Conservation (phyloP, 768 basidiomycete genomes). For the Tricholoma furcatifolium region DNA sequence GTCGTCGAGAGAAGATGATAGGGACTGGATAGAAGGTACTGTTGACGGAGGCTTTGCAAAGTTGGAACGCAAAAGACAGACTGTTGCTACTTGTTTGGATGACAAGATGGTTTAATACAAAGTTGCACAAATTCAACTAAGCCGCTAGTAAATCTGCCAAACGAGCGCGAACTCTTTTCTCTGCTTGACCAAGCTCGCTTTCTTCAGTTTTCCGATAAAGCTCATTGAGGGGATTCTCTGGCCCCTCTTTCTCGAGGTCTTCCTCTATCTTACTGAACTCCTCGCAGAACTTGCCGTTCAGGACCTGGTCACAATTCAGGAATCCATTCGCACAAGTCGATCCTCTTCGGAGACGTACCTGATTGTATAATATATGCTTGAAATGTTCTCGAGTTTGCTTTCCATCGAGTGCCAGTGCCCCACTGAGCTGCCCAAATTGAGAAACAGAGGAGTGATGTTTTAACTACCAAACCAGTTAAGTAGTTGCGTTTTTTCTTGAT, state of each 20-base stretch:
- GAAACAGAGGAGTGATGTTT: constrained; percentile 63
- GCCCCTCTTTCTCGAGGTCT: constrained; percentile 55
- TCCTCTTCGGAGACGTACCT: constrained; percentile 29
- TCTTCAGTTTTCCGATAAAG: constrained; percentile 51
- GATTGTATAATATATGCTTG: constrained; percentile 56
- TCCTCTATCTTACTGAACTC: constrained; percentile 56
- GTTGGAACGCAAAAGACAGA: constrained; percentile 10
- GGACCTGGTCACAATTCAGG: constrained; percentile 32
- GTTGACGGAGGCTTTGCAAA: neutral
- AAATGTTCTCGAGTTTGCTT: constrained; percentile 49
- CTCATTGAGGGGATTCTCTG: constrained; percentile 52
- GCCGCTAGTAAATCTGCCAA: constrained; percentile 36
- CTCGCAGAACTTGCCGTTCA: constrained; percentile 57
- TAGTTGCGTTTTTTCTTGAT: neutral
- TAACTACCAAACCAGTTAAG: constrained; percentile 34
- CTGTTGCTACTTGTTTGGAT: constrained; percentile 12
- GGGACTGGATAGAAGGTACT: neutral
- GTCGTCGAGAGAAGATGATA: constrained; percentile 46
- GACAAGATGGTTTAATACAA: constrained; percentile 6
- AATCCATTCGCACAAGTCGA: neutral
- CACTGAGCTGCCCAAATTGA: constrained; percentile 61
- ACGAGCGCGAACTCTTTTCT: constrained; percentile 54
- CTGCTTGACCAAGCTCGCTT: constrained; percentile 55
- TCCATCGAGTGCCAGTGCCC: constrained; percentile 56
- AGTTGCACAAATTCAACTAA: constrained; percentile 12